Evolutionary conservation across 139 green algal genomes (phyloP).

Genomic region (Haematococcus lacustris): DNA sequence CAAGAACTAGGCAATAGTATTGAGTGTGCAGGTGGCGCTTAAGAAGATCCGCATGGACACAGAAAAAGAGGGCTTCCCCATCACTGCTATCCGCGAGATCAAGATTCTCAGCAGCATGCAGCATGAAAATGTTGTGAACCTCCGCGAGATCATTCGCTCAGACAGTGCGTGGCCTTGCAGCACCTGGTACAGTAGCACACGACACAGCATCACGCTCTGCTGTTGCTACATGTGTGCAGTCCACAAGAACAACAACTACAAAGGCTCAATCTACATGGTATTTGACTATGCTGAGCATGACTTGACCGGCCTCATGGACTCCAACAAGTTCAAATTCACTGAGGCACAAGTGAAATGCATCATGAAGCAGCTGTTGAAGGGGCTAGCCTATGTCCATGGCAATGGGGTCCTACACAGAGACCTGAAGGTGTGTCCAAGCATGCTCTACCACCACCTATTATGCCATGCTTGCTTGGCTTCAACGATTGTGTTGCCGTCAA

Average conservation of each 20-base stretch:
- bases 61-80: conserved; percentile 98
- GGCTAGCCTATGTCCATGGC: conserved; percentile 80
- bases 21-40: conserved; percentile 74
- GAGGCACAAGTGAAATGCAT: conserved; percentile 85
- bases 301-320: conserved; percentile 88
- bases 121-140: conserved; percentile 89
- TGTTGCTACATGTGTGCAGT: conserved; percentile 29
- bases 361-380: conserved; percentile 89
- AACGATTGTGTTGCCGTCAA: no score
- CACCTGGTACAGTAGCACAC: neutral
- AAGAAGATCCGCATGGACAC: conserved; percentile 99
- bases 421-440: conserved; percentile 71
- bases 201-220: neutral
- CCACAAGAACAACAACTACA: conserved; percentile 75
- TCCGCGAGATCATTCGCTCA: conserved; percentile 94
- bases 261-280: conserved; percentile 98
- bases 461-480: no score
- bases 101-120: conserved; percentile 87
- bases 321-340: conserved; percentile 55
- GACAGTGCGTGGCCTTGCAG: conserved; percentile 34
- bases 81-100: conserved; percentile 98
- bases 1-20: no score
- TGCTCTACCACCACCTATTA: no score
- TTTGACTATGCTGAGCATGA: conserved; percentile 99
- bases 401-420: conserved; percentile 86